Evolutionary conservation across 352 stramenopile genomes (phyloP).

Genomic region (Phytophthora boehmeriae): DNA sequence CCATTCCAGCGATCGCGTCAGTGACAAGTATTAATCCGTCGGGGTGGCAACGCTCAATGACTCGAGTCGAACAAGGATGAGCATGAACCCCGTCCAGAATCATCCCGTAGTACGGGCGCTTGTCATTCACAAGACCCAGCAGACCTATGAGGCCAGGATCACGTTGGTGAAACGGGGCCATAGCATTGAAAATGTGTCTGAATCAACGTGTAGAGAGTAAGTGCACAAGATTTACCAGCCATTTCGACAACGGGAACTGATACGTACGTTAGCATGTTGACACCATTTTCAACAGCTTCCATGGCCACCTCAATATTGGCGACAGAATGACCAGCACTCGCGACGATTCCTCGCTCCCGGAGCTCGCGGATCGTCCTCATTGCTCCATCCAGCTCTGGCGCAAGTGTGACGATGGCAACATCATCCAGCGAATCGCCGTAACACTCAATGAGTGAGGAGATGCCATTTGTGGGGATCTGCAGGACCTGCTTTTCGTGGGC

Average conservation of each 20-base stretch:
- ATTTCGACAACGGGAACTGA: not conserved
- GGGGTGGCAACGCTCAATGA: slow-evolving; percentile 84
- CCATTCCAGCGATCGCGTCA: slow-evolving; percentile 86
- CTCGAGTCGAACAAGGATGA: slow-evolving; percentile 76
- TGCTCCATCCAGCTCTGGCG: slow-evolving; percentile 82
- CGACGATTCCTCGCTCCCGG: slow-evolving; percentile 46
- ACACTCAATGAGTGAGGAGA: slow-evolving; percentile 52
- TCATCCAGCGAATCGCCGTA: slow-evolving; percentile 63
- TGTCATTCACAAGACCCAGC: slow-evolving; percentile 50
- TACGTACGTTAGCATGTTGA: slow-evolving; percentile 82
- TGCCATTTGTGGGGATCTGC: slow-evolving; percentile 37
- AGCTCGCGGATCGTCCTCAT: slow-evolving; percentile 58
- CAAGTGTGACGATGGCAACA: slow-evolving; percentile 86
- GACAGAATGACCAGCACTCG: slow-evolving; percentile 79
- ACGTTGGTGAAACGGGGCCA: slow-evolving; percentile 91
- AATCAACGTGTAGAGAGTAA: not conserved
- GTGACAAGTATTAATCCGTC: slow-evolving; percentile 83
- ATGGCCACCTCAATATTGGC: slow-evolving; percentile 75
- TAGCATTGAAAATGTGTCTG: slow-evolving; percentile 92
- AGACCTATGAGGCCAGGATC: slow-evolving; percentile 90
- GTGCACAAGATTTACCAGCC: slow-evolving; percentile 1
- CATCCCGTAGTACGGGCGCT: slow-evolving; percentile 76
- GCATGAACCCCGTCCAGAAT: slow-evolving; percentile 91
- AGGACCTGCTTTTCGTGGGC: slow-evolving; percentile 79
- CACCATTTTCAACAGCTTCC: slow-evolving; percentile 61